Conservation (phyloP, 2,329 filamentous ascomycete species). For the Myriosclerotinia duriaeana region DNA sequence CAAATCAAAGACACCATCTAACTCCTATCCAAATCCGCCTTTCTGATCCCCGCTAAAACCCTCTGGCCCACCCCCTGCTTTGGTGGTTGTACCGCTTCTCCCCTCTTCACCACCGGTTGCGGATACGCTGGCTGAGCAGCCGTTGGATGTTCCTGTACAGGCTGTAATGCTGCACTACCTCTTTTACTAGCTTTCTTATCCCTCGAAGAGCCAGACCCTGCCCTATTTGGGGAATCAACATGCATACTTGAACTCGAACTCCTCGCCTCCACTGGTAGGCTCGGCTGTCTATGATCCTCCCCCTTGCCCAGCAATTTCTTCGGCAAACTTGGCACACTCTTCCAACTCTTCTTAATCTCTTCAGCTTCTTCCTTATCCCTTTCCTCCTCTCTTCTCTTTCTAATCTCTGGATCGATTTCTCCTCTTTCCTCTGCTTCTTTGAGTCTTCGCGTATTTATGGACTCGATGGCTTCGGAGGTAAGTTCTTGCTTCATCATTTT, state of each 20-base stretch:
- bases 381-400: slow-evolving; percentile 52
- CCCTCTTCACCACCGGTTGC: slow-evolving; percentile 17
- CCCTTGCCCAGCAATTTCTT: slow-evolving; percentile 36
- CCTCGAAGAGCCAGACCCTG: slow-evolving; percentile 17
- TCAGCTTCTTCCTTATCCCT: slow-evolving; percentile 44
- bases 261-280: slow-evolving; percentile 29
- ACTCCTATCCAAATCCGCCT: slow-evolving; percentile 36
- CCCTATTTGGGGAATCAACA: slow-evolving; percentile 22
- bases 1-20: slow-evolving; percentile 4
- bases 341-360: slow-evolving; percentile 36
- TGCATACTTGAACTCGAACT: slow-evolving; percentile 20
- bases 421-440: slow-evolving; percentile 63
- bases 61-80: slow-evolving; percentile 30
- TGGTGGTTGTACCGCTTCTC: slow-evolving; percentile 13
- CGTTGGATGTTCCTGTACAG: slow-evolving; percentile 28
- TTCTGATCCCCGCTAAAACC: slow-evolving; percentile 31
- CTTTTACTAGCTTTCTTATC: slow-evolving; percentile 20
- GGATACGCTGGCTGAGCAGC: slow-evolving; percentile 23
- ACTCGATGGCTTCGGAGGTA: slow-evolving; percentile 59
- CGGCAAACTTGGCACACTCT: slow-evolving; percentile 32
- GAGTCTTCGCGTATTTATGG: slow-evolving; percentile 89
- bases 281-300: slow-evolving; percentile 35
- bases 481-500: slow-evolving; percentile 73
- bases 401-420: slow-evolving; percentile 30
- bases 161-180: slow-evolving; percentile 20